Evolutionary conservation across 371 early-diverging fungal genomes (phyloP).

Genomic region (Actinomucor elegans): DNA sequence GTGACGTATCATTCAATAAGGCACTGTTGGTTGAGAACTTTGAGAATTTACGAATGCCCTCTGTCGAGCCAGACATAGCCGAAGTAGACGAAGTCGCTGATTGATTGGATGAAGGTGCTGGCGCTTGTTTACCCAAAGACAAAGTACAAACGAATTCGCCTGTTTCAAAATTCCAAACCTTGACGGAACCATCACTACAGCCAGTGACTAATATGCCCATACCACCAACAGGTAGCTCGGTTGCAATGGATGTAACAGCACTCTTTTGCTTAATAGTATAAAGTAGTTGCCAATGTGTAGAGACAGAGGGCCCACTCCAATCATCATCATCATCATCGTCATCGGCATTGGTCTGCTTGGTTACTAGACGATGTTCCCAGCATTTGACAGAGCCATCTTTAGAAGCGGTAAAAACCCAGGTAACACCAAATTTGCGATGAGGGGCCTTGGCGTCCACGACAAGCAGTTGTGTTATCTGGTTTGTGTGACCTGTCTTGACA

Average conservation of each 20-base stretch:
- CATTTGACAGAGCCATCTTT: slow-evolving; percentile 33
- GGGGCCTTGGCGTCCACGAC: slow-evolving; percentile 22
- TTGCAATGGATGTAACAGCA: slow-evolving; percentile 25
- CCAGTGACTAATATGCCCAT: slow-evolving; percentile 70
- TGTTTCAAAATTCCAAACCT: slow-evolving; percentile 89
- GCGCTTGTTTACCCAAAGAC: slow-evolving; percentile 25
- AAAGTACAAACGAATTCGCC: slow-evolving; percentile 50
- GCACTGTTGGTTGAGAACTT: not conserved
- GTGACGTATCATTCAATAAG: not conserved
- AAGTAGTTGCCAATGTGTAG: slow-evolving; percentile 24
- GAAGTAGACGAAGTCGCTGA: not conserved
- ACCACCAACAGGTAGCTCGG: slow-evolving; percentile 33
- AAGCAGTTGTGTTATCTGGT: slow-evolving; percentile 22
- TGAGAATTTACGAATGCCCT: slow-evolving; percentile 13
- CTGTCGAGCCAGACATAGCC: not conserved
- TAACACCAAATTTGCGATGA: slow-evolving; percentile 19
- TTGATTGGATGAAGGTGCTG: not conserved
- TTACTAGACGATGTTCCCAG: slow-evolving; percentile 36
- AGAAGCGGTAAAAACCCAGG: slow-evolving; percentile 30
- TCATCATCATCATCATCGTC: not conserved
- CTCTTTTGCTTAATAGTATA: slow-evolving; percentile 26
- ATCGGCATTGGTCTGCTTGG: not conserved
- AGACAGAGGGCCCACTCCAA: not conserved
- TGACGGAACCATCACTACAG: slow-evolving; percentile 78
- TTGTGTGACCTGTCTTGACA: slow-evolving; percentile 20